Evolutionary conservation across 768 basidiomycete genomes (phyloP).

Genomic region (Suillus luteus): DNA sequence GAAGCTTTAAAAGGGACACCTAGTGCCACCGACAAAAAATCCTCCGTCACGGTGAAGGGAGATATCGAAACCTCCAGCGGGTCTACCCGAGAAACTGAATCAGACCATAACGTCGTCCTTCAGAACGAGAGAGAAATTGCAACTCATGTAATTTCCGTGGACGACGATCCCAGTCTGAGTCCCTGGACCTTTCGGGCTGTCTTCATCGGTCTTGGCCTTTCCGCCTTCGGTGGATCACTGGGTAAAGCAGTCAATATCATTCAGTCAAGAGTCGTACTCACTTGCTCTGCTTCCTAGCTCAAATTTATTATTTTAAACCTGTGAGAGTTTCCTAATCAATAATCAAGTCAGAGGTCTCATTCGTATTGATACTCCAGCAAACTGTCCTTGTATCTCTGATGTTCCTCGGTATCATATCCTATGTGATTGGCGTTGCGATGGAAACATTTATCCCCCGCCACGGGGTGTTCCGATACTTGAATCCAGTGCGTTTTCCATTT

Average conservation of each 20-base stretch:
- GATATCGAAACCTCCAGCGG: conserved; percentile 33
- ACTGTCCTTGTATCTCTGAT: conserved; percentile 51
- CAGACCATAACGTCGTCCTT: conserved; percentile 29
- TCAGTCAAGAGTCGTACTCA: conserved; percentile 12
- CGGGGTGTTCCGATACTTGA: conserved; percentile 50
- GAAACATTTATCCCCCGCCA: conserved; percentile 47
- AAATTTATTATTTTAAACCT: conserved; percentile 65
- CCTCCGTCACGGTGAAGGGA: conserved; percentile 15
- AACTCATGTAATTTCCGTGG: conserved; percentile 46
- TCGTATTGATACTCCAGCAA: conserved; percentile 38
- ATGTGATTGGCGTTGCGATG: conserved; percentile 49
- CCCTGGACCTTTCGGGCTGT: conserved; percentile 46
- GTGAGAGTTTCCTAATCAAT: conserved; percentile 29
- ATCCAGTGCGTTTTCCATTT: conserved; percentile 38
- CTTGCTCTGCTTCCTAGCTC: conserved; percentile 34
- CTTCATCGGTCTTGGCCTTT: conserved; percentile 55
- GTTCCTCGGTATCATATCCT: conserved; percentile 55
- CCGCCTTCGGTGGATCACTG: conserved; percentile 52
- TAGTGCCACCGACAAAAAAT: conserved; percentile 22
- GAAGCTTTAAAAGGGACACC: conserved; percentile 2
- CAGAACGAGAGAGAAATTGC: conserved; percentile 48
- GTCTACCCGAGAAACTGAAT: conserved; percentile 8
- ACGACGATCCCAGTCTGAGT: conserved; percentile 32
- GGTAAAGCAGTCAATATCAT: conserved; percentile 30
- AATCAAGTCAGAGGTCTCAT: not conserved